Percentiles rank a stretch among this genome's conserved stretches.
Conservation (phyloP, 164 flowering plant species). For the Kingdonia uniflora region DNA sequence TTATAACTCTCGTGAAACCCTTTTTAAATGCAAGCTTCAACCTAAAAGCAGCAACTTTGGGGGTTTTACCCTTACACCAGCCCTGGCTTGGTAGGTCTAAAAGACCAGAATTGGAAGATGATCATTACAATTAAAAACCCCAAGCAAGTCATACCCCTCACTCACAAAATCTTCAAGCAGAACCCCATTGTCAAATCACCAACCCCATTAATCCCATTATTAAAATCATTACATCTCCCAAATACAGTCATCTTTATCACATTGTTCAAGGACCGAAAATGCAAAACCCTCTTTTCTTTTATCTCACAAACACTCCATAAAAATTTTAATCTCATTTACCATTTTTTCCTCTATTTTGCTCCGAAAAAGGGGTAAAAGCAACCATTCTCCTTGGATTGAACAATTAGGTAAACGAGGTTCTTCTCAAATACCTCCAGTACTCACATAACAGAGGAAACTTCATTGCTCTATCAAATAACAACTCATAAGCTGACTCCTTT, state of each 20-base stretch:
- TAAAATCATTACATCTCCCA: slow-evolving; percentile 26
- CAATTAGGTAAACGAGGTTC: slow-evolving; percentile 37
- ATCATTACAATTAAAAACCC: slow-evolving; percentile 35
- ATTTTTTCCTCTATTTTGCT: slow-evolving; percentile 13
- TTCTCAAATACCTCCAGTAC: slow-evolving; percentile 50
- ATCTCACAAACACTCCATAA: slow-evolving; percentile 14
- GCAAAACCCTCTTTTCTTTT: slow-evolving; percentile 22
- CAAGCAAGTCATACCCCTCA: slow-evolving; percentile 48
- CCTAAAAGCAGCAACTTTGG: too few relatives aligned
- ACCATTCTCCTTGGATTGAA: slow-evolving; percentile 40
- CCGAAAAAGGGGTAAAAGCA: slow-evolving; percentile 17
- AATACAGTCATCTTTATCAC: slow-evolving; percentile 43
- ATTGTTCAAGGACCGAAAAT: slow-evolving; percentile 31
- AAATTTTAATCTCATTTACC: slow-evolving; percentile 10
- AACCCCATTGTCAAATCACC: slow-evolving; percentile 12
- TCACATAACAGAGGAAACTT: slow-evolving; percentile 53
- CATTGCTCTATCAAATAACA: slow-evolving; percentile 51
- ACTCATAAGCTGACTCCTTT: slow-evolving; percentile 52
- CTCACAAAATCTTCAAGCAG: slow-evolving; percentile 29
- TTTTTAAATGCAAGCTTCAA: too few relatives aligned
- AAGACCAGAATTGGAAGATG: slow-evolving; percentile 30
- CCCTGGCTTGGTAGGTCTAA: too few relatives aligned
- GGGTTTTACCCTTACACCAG: too few relatives aligned
- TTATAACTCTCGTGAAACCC: too few relatives aligned
- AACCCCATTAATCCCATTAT: too few relatives aligned